Base-by-base conservation (phyloP, 805 yeast genomes). In the Kodamaea neixiangensis region DNA sequence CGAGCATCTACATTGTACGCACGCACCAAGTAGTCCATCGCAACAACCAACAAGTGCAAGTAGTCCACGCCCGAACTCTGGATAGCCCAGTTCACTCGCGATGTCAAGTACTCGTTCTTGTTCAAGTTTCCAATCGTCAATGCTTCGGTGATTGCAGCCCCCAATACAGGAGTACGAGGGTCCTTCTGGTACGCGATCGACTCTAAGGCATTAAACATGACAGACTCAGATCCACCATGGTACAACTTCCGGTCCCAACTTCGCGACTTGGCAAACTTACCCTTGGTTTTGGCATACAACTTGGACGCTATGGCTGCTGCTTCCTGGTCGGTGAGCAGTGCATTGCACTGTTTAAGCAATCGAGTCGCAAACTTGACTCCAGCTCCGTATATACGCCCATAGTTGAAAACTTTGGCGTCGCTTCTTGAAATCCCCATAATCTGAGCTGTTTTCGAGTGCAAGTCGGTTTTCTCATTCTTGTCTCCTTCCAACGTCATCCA, bases 401-500 rank as follows among this genome's bases (percentile, higher is more conserved):
- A 94, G 64, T 94, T 94, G 77, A 94, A 96, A 7, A 92, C 82
- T 61, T 94, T 94, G 5, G 99, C 99, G 55, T 94, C 96, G 60
- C 86, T 84, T 66, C 99, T 78, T 20, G 88, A 82, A 47, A 96
- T 92, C 0, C 96, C 96, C 64, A 94, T 69, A 57, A 96, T 91
- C 9, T 78, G 77, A 0, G 99, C 97, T 0, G 98, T 94, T 57
- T 88, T 91, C 0, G 97, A 90, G 65, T 94, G 99, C 53, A 96
- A 71, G 70, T 94, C 99, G 0, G 99, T 96, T 3, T 94, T 96
- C 49, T 87, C 93, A 50, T 73, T 76, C 69, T 94, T 94, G 3
- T 93, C 84, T 15, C 99, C 99, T 72, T 94, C 99, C 50, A 94
- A 76, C 1, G 97, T 92, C 99, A 94, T 96, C 99, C 99, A 96